Conservation (phyloP, 139 green algal species). For the Coelastrella sp. region DNA sequence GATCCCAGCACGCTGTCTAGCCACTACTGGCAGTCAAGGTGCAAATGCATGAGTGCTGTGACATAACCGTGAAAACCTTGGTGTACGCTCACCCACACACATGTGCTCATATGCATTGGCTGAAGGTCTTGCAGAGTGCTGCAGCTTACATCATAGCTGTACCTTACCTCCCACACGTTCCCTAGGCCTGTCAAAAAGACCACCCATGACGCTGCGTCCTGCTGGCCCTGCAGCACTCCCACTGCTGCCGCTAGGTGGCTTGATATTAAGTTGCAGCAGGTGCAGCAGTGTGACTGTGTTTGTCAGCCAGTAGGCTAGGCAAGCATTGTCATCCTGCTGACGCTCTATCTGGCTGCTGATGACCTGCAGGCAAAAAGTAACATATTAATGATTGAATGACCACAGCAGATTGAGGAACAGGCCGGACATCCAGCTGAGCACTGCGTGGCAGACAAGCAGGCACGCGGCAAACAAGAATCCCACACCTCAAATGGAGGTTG, state of each 20-base stretch:
- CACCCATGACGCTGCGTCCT: constrained; percentile 57
- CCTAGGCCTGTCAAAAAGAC: constrained; percentile 58
- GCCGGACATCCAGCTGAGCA: background rate
- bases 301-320: no score
- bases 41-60: no score
- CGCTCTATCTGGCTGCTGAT: constrained; percentile 89
- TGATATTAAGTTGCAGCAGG: constrained; percentile 97
- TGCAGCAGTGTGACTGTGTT: constrained; percentile 97
- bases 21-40: no score
- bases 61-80: no score
- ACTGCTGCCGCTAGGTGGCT: constrained; percentile 75
- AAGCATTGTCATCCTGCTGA: constrained; percentile 91
- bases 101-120: background rate
- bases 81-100: no score
- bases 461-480: background rate
- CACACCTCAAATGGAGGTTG: background rate
- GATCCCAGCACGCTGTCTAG: no score
- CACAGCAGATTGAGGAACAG: background rate
- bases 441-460: background rate
- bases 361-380: constrained; percentile 65
- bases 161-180: constrained; percentile 17
- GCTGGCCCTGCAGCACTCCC: constrained; percentile 35
- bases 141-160: no score
- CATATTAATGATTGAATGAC: background rate
- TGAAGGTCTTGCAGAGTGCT: background rate